These are phyloP conservation scores for Diaporthe ilicicola DNA, from an alignment of 2,329 filamentous ascomycete species.

Conservation along the genomic window DNA sequence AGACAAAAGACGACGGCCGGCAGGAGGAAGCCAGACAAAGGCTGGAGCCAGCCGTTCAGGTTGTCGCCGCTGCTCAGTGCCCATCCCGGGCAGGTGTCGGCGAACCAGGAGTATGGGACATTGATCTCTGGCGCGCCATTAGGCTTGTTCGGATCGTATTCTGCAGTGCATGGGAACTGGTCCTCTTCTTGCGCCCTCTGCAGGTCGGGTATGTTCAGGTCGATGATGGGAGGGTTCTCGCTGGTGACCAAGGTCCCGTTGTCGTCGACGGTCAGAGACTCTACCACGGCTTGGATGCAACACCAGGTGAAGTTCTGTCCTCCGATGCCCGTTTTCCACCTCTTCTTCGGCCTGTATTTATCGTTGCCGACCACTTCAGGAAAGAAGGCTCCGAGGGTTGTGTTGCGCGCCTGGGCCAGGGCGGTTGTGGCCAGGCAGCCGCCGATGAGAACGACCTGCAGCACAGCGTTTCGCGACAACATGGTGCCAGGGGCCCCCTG, in stretches of 20 bases:
- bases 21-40: constrained; percentile 40
- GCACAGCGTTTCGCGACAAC: neutral
- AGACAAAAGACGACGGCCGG: constrained; percentile 42
- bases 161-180: constrained; percentile 40
- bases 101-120: constrained; percentile 36
- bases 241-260: constrained; percentile 27
- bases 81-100: constrained; percentile 39
- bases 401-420: neutral
- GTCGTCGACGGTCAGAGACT: constrained; percentile 32
- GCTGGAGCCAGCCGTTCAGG: constrained; percentile 39
- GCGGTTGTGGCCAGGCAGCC: neutral
- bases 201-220: constrained; percentile 21
- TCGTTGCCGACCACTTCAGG: neutral
- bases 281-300: constrained; percentile 37
- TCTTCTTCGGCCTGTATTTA: neutral
- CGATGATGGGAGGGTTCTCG: constrained; percentile 10
- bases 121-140: constrained; percentile 37
- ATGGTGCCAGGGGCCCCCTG: neutral
- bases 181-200: neutral
- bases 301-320: constrained; percentile 40
- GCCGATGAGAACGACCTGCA: neutral
- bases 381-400: neutral
- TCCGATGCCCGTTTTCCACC: constrained; percentile 26
- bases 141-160: constrained; percentile 34
- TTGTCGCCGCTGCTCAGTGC: constrained; percentile 34